Conservation (phyloP, 2,329 filamentous ascomycete genomes). For the Aaosphaeria arxii region DNA sequence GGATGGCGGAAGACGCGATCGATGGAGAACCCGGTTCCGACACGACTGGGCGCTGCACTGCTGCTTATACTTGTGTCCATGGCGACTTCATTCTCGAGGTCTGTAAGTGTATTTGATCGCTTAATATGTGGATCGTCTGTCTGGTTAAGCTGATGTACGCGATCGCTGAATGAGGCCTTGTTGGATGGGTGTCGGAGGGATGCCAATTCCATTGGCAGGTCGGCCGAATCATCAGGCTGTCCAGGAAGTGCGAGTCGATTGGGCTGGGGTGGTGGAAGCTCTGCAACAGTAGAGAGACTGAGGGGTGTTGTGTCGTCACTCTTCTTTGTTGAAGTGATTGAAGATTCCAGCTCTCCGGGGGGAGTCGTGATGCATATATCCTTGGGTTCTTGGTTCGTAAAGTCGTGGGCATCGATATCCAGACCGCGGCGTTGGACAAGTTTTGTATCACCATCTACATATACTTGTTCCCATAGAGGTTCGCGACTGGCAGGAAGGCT, state of each 20-base stretch:
- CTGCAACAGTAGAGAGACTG: conserved; percentile 18
- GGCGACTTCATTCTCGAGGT: conserved; percentile 29
- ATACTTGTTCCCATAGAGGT: conserved; percentile 38
- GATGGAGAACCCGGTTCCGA: conserved; percentile 18
- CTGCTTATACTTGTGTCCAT: conserved; percentile 24
- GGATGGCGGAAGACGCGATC: conserved; percentile 24
- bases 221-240: not conserved
- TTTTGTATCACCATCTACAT: conserved; percentile 37
- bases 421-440: conserved; percentile 31
- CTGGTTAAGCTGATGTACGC: conserved; percentile 27
- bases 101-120: conserved; percentile 21
- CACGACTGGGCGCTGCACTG: conserved; percentile 3
- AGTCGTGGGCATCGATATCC: conserved; percentile 30
- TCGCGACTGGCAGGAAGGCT: conserved; percentile 33
- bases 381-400: conserved; percentile 27
- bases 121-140: conserved; percentile 7
- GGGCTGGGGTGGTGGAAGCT: conserved; percentile 10
- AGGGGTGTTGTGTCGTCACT: conserved; percentile 23
- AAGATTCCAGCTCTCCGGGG: conserved; percentile 26
- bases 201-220: not conserved
- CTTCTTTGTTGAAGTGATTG: conserved; percentile 21
- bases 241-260: no score
- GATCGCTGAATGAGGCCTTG: conserved; percentile 33
- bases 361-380: conserved; percentile 36
- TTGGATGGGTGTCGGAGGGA: conserved; percentile 12